Conservation (phyloP, 2,329 filamentous ascomycete genomes). For the Stylonectria norvegica region DNA sequence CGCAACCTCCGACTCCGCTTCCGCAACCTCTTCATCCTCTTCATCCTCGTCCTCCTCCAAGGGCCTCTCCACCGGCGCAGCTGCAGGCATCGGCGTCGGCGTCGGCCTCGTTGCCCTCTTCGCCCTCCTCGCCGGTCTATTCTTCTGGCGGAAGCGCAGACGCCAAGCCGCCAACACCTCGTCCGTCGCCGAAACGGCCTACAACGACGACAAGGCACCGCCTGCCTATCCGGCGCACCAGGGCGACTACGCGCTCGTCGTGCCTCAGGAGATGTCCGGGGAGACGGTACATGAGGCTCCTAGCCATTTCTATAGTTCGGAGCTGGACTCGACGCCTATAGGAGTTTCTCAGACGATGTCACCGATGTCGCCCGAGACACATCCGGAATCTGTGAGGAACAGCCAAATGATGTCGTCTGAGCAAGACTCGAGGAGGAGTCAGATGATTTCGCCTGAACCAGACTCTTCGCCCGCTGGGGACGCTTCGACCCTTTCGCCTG, state of each 20-base stretch:
- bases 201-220: neutral
- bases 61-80: slow-evolving; percentile 28
- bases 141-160: slow-evolving; percentile 20
- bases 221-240: neutral
- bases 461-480: too few species aligned
- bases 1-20: neutral
- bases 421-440: too few species aligned
- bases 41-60: slow-evolving; percentile 2
- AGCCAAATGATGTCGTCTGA: too few species aligned
- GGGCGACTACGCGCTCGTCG: neutral
- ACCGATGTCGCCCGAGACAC: slow-evolving; percentile 1
- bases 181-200: too few species aligned
- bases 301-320: too few species aligned
- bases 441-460: too few species aligned
- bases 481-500: too few species aligned
- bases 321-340: slow-evolving; percentile 8
- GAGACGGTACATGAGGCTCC: too few species aligned
- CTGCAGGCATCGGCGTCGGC: slow-evolving; percentile 31
- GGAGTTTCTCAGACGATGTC: too few species aligned
- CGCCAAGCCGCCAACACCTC: neutral
- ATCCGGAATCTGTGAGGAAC: too few species aligned
- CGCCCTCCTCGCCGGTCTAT: slow-evolving; percentile 20
- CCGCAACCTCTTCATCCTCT: neutral
- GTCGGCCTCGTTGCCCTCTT: slow-evolving; percentile 25
- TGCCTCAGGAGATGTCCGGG: slow-evolving; percentile 9